phyloP scores from a whole-genome alignment of 495 filamentous ascomycete species.

The Hamigera avellanea region DNA sequence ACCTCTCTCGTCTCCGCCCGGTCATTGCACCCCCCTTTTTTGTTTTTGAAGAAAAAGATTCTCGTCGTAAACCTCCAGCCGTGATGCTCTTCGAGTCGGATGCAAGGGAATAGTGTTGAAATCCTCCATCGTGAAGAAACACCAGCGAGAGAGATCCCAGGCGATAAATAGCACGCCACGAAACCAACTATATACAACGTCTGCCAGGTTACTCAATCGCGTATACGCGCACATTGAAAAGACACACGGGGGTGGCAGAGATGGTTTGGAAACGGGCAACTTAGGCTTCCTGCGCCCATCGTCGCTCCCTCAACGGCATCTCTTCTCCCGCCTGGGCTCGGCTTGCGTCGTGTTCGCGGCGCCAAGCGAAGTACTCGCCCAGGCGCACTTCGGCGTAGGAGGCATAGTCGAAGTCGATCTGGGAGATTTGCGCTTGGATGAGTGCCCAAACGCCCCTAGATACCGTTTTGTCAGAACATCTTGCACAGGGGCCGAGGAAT shows the following conservation, averaged over 20 bases:
- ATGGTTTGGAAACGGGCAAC: background rate
- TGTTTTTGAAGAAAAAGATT: too few species aligned
- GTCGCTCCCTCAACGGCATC: constrained; percentile 62
- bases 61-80: too few species aligned
- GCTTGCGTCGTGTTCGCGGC: constrained; percentile 53
- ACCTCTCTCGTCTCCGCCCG: too few species aligned
- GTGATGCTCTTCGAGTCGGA: too few species aligned
- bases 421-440: constrained; percentile 88
- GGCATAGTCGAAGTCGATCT: constrained; percentile 96
- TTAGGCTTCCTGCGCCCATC: constrained; percentile 59
- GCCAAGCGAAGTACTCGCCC: constrained; percentile 95
- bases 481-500: too few species aligned
- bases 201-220: background rate
- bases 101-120: too few species aligned
- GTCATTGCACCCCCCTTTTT: too few species aligned
- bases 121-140: too few species aligned
- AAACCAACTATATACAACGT: background rate
- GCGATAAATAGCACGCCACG: too few species aligned
- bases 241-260: too few species aligned
- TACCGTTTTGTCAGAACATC: background rate
- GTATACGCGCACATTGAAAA: too few species aligned
- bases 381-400: constrained; percentile 79
- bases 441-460: constrained; percentile 90
- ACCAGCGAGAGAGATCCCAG: too few species aligned
- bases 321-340: constrained; percentile 45